Conservation (phyloP, 148 eudicot genomes). For the Chenopodium album region DNA sequence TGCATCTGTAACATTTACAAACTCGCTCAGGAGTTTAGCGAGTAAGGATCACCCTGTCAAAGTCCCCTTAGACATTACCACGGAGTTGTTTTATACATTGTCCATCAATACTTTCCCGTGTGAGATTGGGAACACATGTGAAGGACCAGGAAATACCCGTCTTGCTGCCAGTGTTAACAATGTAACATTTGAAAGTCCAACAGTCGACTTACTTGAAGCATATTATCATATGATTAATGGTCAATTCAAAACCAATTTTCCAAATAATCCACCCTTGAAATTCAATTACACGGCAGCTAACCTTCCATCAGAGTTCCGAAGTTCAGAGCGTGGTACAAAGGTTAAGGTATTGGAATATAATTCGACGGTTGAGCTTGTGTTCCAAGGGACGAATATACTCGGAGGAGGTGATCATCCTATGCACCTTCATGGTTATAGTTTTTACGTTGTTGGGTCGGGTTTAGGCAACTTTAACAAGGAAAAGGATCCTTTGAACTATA, state of each 20-base stretch:
- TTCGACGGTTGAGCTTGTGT: conserved; percentile 17
- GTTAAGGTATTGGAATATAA: conserved; percentile 20
- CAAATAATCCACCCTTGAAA: conserved; percentile 5
- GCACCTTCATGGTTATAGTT: conserved; percentile 32
- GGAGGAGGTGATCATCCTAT: conserved; percentile 24
- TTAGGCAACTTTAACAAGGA: conserved; percentile 23
- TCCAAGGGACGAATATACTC: conserved; percentile 25
- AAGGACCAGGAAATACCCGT: conserved; percentile 25
- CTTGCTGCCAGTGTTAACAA: conserved; percentile 29
- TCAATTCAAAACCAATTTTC: conserved; percentile 7
- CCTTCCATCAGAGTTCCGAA: background rate
- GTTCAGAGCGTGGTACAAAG: conserved; percentile 8
- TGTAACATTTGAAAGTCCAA: conserved; percentile 14
- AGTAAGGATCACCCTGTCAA: conserved; percentile 14
- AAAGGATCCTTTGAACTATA: conserved; percentile 18
- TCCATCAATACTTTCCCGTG: conserved; percentile 32
- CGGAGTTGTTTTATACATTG: conserved; percentile 9
- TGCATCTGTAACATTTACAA: conserved; percentile 12
- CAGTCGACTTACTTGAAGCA: conserved; percentile 25
- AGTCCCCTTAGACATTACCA: conserved; percentile 14
- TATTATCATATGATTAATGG: conserved; percentile 21
- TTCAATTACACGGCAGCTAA: conserved; percentile 18
- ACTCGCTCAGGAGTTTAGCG: conserved; percentile 19
- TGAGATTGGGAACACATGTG: conserved; percentile 2
- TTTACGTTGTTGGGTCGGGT: conserved; percentile 29